phyloP scores from a whole-genome alignment of 1,284 basidiomycete species.

The Ganoderma lucidum region DNA sequence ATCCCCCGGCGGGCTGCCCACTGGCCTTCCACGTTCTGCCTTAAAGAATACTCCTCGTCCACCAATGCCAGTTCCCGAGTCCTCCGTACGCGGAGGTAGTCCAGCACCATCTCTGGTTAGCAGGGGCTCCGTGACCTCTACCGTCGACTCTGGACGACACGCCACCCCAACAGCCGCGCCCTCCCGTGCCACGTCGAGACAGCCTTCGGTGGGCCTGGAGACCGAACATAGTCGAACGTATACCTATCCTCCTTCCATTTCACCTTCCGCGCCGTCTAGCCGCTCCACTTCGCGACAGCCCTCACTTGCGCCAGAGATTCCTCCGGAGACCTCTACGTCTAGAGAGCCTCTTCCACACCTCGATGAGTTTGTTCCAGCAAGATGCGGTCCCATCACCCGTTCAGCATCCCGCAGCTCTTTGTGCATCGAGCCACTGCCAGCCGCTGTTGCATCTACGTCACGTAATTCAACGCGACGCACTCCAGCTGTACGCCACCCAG shows the following conservation, averaged over 20 bases:
- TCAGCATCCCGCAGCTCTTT: neutral
- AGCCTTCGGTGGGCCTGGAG: too few species aligned
- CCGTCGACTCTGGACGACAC: too few species aligned
- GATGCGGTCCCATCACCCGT: neutral
- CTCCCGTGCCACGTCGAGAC: too few species aligned
- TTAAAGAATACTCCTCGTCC: neutral
- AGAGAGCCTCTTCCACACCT: neutral
- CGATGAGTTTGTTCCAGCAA: neutral
- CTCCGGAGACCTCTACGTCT: too few species aligned
- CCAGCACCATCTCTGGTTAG: too few species aligned
- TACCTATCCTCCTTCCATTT: neutral
- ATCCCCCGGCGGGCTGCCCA: too few species aligned
- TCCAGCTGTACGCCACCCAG: too few species aligned
- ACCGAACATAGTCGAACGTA: neutral
- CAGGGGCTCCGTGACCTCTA: too few species aligned
- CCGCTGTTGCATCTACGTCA: too few species aligned
- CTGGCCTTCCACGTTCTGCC: neutral
- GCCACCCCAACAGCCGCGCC: too few species aligned
- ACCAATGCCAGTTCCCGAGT: neutral
- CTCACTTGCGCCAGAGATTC: neutral
- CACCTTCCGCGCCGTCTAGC: neutral
- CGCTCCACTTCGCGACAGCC: neutral
- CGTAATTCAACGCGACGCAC: too few species aligned
- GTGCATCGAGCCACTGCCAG: neutral
- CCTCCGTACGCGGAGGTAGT: neutral